Base-by-base conservation (phyloP, 2,329 filamentous ascomycete species). In the Calonectria pseudoturangicola region DNA sequence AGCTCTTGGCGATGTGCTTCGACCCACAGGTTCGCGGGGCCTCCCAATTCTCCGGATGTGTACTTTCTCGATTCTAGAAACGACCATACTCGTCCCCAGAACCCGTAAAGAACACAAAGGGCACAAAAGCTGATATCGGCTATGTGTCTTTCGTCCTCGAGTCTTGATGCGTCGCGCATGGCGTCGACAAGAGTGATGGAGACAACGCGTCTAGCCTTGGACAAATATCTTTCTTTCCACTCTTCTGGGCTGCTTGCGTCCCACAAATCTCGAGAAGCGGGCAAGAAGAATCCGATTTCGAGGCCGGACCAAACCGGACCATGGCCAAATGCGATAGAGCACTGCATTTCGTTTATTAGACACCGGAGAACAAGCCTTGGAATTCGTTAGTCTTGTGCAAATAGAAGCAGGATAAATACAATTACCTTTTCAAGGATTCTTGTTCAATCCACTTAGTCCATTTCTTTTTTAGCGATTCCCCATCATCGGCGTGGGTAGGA, bases 281-380 rank as follows among this genome's bases (percentile, higher is more conserved):
- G 54, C 54, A 58, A 10, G 33, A 58, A 58, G 18, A 58, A 58
- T n/a, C 54, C 54, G 25, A 58, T 58, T 21, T 58, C 54, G 2
- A 58, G 54, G 12, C 54, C 54, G 2, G 54, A 58, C 54, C 54
- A 58, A 27, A 58, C 54, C 2, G 54, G 54, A 3, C 54, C 54
- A 3, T 58, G 54, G 6, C 54, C 54, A 58, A 58, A 58, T 18
- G 54, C 33, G 12, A 58, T 58, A 33, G 54, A 58, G 21, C 54
- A 58, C 10, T 58, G 54, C 54, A 58, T 58, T 28, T 58, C 54
- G 15, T 58, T 58, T 8, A 58, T 58, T 0, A 58, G 30, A 2
- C 54, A 58, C 6, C 54, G 33, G 3, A 58, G 54, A 3, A 58
- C 54, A 12, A 58, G 54, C 9, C 54, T 58, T 25, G 7, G 13